A percentile compares a stretch with the other conserved stretches of the same genome.
phyloP scores from a whole-genome alignment of 75 land plant species.

The Pinus albicaulis region DNA sequence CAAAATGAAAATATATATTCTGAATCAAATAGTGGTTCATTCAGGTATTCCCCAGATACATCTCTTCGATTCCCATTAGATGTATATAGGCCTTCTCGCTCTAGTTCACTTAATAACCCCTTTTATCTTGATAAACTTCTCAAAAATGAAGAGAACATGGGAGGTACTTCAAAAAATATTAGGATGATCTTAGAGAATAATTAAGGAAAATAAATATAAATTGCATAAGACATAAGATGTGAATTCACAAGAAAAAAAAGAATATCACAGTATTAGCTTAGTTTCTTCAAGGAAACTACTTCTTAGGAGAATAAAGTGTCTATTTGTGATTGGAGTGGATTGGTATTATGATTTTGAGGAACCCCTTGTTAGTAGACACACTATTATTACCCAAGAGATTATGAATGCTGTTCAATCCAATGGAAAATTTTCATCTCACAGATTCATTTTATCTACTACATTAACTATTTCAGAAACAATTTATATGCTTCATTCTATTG shows the following conservation, averaged over 20 bases:
- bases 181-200: neutral
- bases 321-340: constrained; percentile 63
- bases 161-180: neutral
- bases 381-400: constrained; percentile 23
- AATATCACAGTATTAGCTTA: neutral
- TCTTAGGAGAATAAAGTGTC: constrained; percentile 41
- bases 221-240: neutral
- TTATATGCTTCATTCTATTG: constrained; percentile 28
- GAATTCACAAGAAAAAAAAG: neutral
- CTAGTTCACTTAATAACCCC: constrained; percentile 9
- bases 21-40: too few relatives aligned
- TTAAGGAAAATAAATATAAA: neutral
- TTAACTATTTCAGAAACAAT: constrained; percentile 37
- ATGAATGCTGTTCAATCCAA: constrained; percentile 16
- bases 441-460: constrained; percentile 59
- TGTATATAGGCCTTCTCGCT: too few relatives aligned
- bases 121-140: neutral
- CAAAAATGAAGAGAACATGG: neutral
- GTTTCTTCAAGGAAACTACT: constrained; percentile 1
- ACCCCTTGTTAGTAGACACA: constrained; percentile 5
- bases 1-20: too few relatives aligned
- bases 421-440: constrained; percentile 2
- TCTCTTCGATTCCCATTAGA: constrained; percentile 19
- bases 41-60: constrained; percentile 22
- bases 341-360: constrained; percentile 38